Conservation (phyloP, 768 basidiomycete genomes). For the Hygrocybe punicea region DNA sequence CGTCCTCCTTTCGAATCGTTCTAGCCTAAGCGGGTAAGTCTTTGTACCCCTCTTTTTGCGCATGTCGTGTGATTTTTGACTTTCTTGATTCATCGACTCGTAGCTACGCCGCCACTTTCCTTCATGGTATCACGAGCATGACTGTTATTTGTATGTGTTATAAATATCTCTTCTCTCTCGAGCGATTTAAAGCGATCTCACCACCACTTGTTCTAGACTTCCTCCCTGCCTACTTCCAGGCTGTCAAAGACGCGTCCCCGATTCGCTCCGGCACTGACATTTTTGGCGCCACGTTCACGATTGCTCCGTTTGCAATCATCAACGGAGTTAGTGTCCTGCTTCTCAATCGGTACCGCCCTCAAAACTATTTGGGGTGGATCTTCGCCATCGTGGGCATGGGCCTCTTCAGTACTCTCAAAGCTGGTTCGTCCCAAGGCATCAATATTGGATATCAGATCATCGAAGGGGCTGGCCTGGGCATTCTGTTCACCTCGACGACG, state of each 20-base stretch:
- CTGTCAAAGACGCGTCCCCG: conserved; percentile 37
- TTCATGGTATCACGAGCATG: conserved; percentile 26
- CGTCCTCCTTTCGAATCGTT: conserved; percentile 31
- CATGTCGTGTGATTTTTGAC: no score
- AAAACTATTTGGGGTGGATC: conserved; percentile 36
- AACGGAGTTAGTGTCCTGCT: conserved; percentile 30
- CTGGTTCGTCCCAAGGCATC: conserved; percentile 5
- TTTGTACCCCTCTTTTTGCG: background rate
- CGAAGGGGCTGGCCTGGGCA: conserved; percentile 22
- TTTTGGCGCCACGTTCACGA: conserved; percentile 31
- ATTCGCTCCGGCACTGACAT: conserved; percentile 37
- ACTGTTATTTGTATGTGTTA: conserved; percentile 21
- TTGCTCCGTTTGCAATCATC: conserved; percentile 41
- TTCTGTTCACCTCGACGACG: conserved; percentile 20
- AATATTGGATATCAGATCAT: conserved; percentile 23
- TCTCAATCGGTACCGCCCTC: conserved; percentile 33
- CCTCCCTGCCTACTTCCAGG: conserved; percentile 48
- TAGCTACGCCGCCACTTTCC: conserved; percentile 30
- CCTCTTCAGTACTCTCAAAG: conserved; percentile 16
- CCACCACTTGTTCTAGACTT: conserved; percentile 23
- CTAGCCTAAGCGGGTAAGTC: conserved; percentile 36
- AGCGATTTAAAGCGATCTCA: conserved; percentile 11
- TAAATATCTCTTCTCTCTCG: background rate
- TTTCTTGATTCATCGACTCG: background rate
- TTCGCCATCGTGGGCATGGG: conserved; percentile 38